A percentile compares a stretch with the other conserved stretches of the same genome.
phyloP scores from a whole-genome alignment of 257 asterid species.

The Fraxinus cuspidata region DNA sequence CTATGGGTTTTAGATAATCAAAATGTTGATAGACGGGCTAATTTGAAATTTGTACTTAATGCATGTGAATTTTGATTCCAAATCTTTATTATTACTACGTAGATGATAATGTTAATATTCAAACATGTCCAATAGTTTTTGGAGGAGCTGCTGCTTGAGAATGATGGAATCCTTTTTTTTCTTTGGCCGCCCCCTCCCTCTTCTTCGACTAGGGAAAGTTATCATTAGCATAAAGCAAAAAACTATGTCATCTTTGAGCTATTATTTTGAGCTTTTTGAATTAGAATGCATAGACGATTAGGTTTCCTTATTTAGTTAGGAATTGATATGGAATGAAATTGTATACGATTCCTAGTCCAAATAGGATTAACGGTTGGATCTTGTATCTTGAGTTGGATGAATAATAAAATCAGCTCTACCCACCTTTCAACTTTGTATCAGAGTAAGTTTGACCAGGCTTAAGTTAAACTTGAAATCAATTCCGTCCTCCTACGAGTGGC shows the following conservation, averaged over 20 bases:
- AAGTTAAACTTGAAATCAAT: too few species aligned
- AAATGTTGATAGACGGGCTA: neutral
- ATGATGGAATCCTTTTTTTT: neutral
- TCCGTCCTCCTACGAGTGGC: too few species aligned
- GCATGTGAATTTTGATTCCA: neutral
- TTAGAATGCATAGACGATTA: too few species aligned
- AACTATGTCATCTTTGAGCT: too few species aligned
- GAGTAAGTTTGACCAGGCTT: too few species aligned
- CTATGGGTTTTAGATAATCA: conserved; percentile 11
- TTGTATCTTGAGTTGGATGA: too few species aligned
- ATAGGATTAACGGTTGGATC: too few species aligned
- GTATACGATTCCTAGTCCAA: too few species aligned
- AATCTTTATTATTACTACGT: neutral
- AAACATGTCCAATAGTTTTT: neutral
- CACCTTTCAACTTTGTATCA: too few species aligned
- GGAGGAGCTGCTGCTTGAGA: neutral
- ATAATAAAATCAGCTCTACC: neutral
- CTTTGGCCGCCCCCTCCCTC: neutral
- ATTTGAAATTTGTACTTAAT: neutral
- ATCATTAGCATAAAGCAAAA: neutral
- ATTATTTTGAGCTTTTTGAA: too few species aligned
- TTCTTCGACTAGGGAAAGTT: neutral
- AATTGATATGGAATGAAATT: too few species aligned
- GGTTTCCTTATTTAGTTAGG: too few species aligned
- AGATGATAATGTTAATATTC: neutral